These are phyloP conservation scores for Curvularia sp. DNA, from an alignment of 2,329 filamentous ascomycete genomes.

Conservation along the genomic window DNA sequence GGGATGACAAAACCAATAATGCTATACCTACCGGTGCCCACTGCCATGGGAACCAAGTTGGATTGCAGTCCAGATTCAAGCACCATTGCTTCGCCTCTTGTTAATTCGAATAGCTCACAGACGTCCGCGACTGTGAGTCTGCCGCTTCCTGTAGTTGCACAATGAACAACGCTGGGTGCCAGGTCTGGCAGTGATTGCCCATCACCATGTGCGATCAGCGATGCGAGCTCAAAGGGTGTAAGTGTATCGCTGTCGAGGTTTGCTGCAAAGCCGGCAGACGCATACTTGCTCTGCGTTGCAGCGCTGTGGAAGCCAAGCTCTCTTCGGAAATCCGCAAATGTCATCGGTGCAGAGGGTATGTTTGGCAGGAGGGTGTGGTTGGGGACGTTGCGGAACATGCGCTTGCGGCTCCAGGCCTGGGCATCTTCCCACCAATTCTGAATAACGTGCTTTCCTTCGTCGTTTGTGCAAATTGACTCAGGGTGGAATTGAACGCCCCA, in stretches of 20 bases:
- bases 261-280: conserved; percentile 11
- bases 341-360: conserved; percentile 25
- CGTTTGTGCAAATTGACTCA: conserved; percentile 83
- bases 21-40: conserved; percentile 69
- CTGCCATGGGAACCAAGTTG: conserved; percentile 50
- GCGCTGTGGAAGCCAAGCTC: conserved; percentile 25
- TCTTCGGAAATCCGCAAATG: conserved; percentile 27
- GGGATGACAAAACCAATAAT: conserved; percentile 72
- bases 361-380: conserved; percentile 19
- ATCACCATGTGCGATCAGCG: conserved; percentile 39
- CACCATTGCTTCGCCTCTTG: conserved; percentile 50
- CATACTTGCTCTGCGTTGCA: conserved; percentile 14
- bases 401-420: conserved; percentile 58
- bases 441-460: conserved; percentile 68
- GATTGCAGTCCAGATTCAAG: conserved; percentile 57
- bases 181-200: conserved; percentile 29
- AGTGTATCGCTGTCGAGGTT: conserved; percentile 23
- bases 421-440: conserved; percentile 77
- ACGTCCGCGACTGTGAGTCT: conserved; percentile 47
- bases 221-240: conserved; percentile 34
- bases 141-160: conserved; percentile 44
- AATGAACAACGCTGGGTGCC: conserved; percentile 42
- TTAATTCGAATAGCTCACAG: conserved; percentile 46
- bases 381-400: conserved; percentile 20
- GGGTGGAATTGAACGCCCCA: conserved; percentile 93